phyloP scores from a whole-genome alignment of 192 early-diverging fungal species.

The Diversispora eburnea region DNA sequence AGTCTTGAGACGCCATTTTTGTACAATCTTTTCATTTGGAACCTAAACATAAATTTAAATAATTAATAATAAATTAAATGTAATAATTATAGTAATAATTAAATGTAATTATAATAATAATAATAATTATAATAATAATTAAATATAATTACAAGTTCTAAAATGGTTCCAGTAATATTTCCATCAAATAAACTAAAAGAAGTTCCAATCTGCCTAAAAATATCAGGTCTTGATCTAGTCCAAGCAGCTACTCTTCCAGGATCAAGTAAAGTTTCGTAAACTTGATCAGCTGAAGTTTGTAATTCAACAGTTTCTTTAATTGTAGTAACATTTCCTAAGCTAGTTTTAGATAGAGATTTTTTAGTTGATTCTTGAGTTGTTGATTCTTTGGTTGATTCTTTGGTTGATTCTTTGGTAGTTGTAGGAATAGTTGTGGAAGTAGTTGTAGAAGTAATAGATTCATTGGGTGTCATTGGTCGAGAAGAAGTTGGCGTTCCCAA shows the following conservation, averaged over 20 bases:
- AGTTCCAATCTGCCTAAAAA: conserved; percentile 58
- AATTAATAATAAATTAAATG: neutral
- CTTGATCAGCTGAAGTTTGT: conserved; percentile 71
- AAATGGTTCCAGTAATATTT: conserved; percentile 76
- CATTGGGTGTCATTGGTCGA: conserved; percentile 28
- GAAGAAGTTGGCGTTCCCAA: conserved; percentile 34
- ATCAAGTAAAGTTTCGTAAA: conserved; percentile 83
- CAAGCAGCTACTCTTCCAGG: conserved; percentile 66
- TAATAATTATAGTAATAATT: neutral
- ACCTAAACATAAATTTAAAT: conserved; percentile 25
- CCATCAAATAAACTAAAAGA: conserved; percentile 82
- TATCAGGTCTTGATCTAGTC: conserved; percentile 71
- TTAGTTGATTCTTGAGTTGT: too few species aligned
- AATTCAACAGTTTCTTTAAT: conserved; percentile 78
- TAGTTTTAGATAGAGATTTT: conserved; percentile 9
- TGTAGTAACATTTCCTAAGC: conserved; percentile 57
- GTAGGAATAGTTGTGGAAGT: conserved; percentile 21
- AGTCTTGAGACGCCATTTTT: conserved; percentile 79
- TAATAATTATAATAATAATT: neutral
- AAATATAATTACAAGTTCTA: conserved; percentile 55
- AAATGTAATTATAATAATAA: too few species aligned
- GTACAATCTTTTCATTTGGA: conserved; percentile 72
- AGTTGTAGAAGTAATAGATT: conserved; percentile 19
- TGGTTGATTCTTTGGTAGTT: conserved; percentile 8
- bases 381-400: too few species aligned